Base-by-base conservation (phyloP, 371 early-diverging fungal genomes). In the Mortierella sp. region DNA sequence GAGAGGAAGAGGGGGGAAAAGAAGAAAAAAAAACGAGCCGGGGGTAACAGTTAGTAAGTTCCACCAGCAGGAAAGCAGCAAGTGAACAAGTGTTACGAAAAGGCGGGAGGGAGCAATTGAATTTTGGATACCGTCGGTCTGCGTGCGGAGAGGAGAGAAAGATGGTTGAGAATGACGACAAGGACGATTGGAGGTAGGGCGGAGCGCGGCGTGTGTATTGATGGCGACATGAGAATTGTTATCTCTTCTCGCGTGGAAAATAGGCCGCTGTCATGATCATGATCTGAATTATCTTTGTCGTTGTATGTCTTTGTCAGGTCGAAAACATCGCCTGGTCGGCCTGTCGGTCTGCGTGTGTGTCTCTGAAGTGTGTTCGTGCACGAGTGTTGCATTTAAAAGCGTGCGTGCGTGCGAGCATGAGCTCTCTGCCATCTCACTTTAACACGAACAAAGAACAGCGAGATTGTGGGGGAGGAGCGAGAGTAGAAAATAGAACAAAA, bases 171-270 rank as follows among this genome's bases (percentile, higher is more conserved):
- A 14, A 60, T 19, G 34, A 63, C 63, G 63, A 63, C 13, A 19
- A 63, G 34, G 21, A 19, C 2, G 19, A 34, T 16, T n/a, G 10
- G 63, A 34, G 63, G n/a, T n/a, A n/a, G n/a, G n/a, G 63, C 63
- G 34, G 63, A 31, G 63, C 7, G 63, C 34, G 63, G 63, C 31
- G 63, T 31, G 63, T 34, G 63, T 31, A 63, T 34, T 63, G 7
- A 63, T 34, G 8, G 63, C n/a, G 55, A 55, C 50, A 55, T 55
- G 8, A 31, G 34, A 19, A 19, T 34, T 16, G 5, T 28, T 34
- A 60, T 60, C 63, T 50, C 16, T 50, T 50, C 50, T 60, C 63
- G 63, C 31, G 31, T 60, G 63, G 63, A 60, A 60, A 38, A 50
- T 3, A 21, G 65, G 24, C 0, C 24, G 24, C 21, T 38, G 14